These are phyloP conservation scores for Alternaria sp. DNA, from an alignment of 2,329 filamentous ascomycete species.

Conservation along the genomic window DNA sequence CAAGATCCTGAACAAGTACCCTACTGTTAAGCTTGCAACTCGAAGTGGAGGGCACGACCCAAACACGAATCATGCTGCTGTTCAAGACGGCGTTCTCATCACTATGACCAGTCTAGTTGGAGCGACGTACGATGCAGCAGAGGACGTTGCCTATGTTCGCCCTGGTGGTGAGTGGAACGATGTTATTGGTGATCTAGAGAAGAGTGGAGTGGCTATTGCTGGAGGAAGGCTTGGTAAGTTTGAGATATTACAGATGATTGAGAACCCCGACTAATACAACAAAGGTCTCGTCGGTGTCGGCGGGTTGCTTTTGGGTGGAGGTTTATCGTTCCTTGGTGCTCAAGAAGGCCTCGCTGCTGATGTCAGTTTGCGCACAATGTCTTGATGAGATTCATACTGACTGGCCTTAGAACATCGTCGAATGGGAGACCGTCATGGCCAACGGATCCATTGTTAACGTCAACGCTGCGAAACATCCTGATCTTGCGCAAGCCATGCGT, in stretches of 20 bases:
- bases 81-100: slow-evolving; percentile 52
- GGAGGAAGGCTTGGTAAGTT: slow-evolving; percentile 33
- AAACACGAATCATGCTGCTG: slow-evolving; percentile 47
- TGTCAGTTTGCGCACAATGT: slow-evolving; percentile 14
- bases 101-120: slow-evolving; percentile 47
- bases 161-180: slow-evolving; percentile 55
- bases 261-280: slow-evolving; percentile 3
- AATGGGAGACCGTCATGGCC: slow-evolving; percentile 45
- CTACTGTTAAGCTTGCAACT: slow-evolving; percentile 34
- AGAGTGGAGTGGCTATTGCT: slow-evolving; percentile 48
- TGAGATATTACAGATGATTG: background rate
- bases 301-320: slow-evolving; percentile 30
- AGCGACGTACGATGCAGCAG: slow-evolving; percentile 46
- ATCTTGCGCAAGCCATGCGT: slow-evolving; percentile 47
- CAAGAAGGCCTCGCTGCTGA: slow-evolving; percentile 41
- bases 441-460: slow-evolving; percentile 41
- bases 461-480: slow-evolving; percentile 35
- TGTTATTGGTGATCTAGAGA: slow-evolving; percentile 47
- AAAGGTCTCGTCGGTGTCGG: slow-evolving; percentile 35
- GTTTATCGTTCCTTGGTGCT: slow-evolving; percentile 36
- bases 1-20: slow-evolving; percentile 35
- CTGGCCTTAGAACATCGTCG: slow-evolving; percentile 35
- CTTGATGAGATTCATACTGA: background rate
- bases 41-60: slow-evolving; percentile 51
- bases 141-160: slow-evolving; percentile 50